Base-by-base conservation (phyloP, 805 yeast genomes). In the Priceomyces fermenticarens region DNA sequence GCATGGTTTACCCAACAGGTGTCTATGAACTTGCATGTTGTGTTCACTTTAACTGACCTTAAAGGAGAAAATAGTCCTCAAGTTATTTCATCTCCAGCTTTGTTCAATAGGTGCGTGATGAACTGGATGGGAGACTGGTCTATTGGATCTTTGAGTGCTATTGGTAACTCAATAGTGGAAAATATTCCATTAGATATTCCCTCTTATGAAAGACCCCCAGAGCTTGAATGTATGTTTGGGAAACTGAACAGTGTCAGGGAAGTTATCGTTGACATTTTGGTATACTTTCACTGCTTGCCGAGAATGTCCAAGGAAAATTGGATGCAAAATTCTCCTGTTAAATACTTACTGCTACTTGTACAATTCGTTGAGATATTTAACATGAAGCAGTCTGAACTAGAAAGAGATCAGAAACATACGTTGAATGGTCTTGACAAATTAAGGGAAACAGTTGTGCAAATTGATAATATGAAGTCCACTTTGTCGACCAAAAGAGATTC, bases 121-220 rank as follows among this genome's bases (percentile, higher is more conserved):
- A 79, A 83, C 53, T 87, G 91, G 89, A 80, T 88, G 83, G 96
- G 96, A 3, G 80, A 80, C 40, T 90, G 97, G 97, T 70, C 83
- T 0, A 43, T 49, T 3, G 44, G 53, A 0, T 64, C 88, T 0
- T 57, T 83, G 36, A 39, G 46, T 5, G 77, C 78, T 37, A 78
- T 88, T 27, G 78, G 83, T 0, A 41, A 51, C 0, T 60, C 60
- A 3, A 47, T 72, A 33, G 54, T 81, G 1, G 61, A 60, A 30
- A 41, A 53, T 30, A 52, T 81, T 9, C 86, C 91, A 1, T 55
- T 85, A 11, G 84, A 81, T 41, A 56, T 65, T 38, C 65, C 78
- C 1, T 63, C 57, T 11, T 76, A 67, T 47, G 30, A 29, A 1
- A 42, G 58, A 3, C 78, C 82, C 2, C 46, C 45, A 1, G 34